phyloP scores from a whole-genome alignment of 1,284 basidiomycete genomes.

The Entoloma clypeatum region DNA sequence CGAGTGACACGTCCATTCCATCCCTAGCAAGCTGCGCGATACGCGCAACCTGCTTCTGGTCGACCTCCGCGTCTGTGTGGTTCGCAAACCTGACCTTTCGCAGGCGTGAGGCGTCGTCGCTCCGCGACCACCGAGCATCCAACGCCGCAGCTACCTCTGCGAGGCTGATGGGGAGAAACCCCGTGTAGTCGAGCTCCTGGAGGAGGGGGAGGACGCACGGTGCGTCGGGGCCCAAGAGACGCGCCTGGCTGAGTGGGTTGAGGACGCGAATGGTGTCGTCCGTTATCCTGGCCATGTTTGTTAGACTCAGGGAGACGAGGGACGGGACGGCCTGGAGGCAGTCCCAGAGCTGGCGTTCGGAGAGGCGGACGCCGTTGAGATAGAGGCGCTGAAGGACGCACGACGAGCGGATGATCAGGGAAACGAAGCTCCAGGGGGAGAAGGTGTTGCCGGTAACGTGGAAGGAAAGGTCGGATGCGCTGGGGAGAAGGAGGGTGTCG shows the following conservation, averaged over 20 bases:
- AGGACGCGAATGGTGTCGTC: constrained; percentile 15
- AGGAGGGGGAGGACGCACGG: constrained; percentile 13
- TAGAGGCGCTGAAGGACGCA: constrained; percentile 13
- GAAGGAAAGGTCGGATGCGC: constrained; percentile 12
- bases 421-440: constrained; percentile 19
- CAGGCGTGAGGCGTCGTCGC: constrained; percentile 6
- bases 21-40: constrained; percentile 8
- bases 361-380: constrained; percentile 17
- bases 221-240: constrained; percentile 6
- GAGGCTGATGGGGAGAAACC: constrained; percentile 8
- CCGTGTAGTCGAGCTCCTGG: constrained; percentile 13
- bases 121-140: constrained; percentile 9
- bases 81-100: constrained; percentile 10
- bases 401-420: constrained; percentile 16
- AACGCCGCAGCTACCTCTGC: constrained; percentile 7
- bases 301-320: constrained; percentile 13
- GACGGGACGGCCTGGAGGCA: constrained; percentile 17
- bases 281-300: constrained; percentile 13
- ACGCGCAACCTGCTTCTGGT: constrained; percentile 1
- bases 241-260: constrained; percentile 12
- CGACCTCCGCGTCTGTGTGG: constrained; percentile 2
- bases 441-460: constrained; percentile 19
- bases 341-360: constrained; percentile 17
- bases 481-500: constrained; percentile 16
- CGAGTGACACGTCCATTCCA: constrained; percentile 11